These are phyloP conservation scores for Solanum stenotomum DNA, from an alignment of 257 asterid species.

Conservation along the genomic window DNA sequence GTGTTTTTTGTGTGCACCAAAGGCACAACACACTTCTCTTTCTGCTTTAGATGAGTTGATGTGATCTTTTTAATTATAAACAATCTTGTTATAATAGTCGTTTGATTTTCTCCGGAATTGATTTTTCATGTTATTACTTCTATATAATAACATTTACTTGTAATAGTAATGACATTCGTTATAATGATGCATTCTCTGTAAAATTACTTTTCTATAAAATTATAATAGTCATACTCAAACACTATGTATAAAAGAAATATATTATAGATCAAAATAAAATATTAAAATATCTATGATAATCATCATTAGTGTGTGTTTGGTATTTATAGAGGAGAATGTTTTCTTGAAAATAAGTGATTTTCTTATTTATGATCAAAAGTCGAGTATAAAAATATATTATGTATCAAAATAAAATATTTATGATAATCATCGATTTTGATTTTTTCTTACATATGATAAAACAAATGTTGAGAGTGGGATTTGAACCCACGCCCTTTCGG, in stretches of 20 bases:
- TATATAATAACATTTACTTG: too few species aligned
- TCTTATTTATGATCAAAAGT: neutral
- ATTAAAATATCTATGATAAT: neutral
- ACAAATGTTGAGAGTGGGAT: conserved; percentile 66
- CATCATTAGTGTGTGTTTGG: neutral
- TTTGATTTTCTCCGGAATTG: too few species aligned
- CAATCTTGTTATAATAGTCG: too few species aligned
- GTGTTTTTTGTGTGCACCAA: neutral
- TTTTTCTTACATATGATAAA: too few species aligned
- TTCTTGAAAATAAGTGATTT: neutral
- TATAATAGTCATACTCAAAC: neutral
- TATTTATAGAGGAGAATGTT: neutral
- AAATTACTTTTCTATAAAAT: too few species aligned
- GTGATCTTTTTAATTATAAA: neutral
- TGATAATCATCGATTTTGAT: neutral
- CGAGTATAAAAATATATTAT: neutral
- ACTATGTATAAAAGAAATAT: neutral
- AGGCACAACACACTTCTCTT: neutral
- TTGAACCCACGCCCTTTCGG: conserved; percentile 99
- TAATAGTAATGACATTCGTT: neutral
- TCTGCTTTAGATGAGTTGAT: neutral
- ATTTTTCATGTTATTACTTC: too few species aligned
- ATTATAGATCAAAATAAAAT: too few species aligned
- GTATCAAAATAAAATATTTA: too few species aligned
- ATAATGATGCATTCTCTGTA: too few species aligned